Evolutionary conservation across 352 stramenopile species (phyloP), one percentile per base, ranked within the genome.

Genomic region (Pythium utonaiense): DNA sequence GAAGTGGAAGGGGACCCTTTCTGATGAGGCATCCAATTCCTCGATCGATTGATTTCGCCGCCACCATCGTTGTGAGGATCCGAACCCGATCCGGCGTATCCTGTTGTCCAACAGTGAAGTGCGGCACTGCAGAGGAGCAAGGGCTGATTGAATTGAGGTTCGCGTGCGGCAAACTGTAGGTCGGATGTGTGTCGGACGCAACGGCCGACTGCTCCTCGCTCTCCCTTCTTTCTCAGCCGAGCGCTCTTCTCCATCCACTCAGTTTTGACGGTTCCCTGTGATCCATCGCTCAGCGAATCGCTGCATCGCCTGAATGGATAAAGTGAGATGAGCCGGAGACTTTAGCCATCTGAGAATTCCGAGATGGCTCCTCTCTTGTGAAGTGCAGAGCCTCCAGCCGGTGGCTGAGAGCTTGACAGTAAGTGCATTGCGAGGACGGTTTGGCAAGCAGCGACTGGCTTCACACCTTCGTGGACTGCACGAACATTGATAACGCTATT

Each of bases 311-410:
- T n/a, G n/a, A n/a, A n/a, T n/a, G n/a, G n/a, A n/a, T n/a, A 19
- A 45, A 25, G 38, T 19, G 38, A 45, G 38, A 45, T 45, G 38
- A 25, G 38, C 38, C 36, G 19, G 22, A 22, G 9, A 50, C 42
- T 50, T 50, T 50, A 50, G 42, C 42, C 42, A 50, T 50, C 42
- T 50, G 42, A 50, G 42, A 50, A 50, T 50, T 45, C 38, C 38
- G 38, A 45, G n/a, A 45, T 45, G 38, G 38, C 38, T 45, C 38
- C 38, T 45, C 38, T 45, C 38, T 45, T 19, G 36, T 44, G 10
- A 45, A 45, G 38, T 24, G 17, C 38, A 45, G 38, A 45, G n/a
- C n/a, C n/a, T n/a, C n/a, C n/a, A n/a, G n/a, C n/a, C 38, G 38
- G n/a, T 45, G 38, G 38, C n/a, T 3, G 38, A 45, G 38, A 45